Percentiles rank a stretch among this genome's conserved stretches.
These are phyloP conservation scores for Hymenoscyphus fraxineus DNA, from an alignment of 2,329 filamentous ascomycete species.

Conservation along the genomic window DNA sequence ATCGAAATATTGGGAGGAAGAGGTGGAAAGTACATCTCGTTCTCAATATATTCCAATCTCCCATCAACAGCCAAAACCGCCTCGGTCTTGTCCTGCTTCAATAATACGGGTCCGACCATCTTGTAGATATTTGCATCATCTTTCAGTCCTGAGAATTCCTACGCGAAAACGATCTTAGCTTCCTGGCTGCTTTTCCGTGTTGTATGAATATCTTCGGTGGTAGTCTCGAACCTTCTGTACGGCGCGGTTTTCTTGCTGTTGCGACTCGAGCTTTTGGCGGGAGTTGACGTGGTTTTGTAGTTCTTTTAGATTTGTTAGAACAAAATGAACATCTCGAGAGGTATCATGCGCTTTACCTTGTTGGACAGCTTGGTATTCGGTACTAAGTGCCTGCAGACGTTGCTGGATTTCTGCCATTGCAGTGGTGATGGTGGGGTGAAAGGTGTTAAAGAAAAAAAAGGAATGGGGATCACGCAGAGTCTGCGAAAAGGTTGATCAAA, in stretches of 20 bases:
- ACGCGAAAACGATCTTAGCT: slow-evolving; percentile 17
- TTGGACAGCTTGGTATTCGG: slow-evolving; percentile 84
- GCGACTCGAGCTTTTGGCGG: slow-evolving; percentile 87
- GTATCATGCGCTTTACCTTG: slow-evolving; percentile 51
- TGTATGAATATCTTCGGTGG: not conserved
- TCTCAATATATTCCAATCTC: slow-evolving; percentile 84
- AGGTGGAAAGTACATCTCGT: slow-evolving; percentile 71
- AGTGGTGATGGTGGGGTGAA: slow-evolving; percentile 8
- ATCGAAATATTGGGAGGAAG: not conserved
- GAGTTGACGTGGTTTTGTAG: slow-evolving; percentile 72
- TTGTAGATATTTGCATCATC: slow-evolving; percentile 93
- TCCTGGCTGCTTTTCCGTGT: not conserved
- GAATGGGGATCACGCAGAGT: not conserved
- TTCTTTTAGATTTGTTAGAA: slow-evolving; percentile 51
- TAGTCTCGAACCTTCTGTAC: slow-evolving; percentile 67
- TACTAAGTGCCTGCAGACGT: slow-evolving; percentile 75
- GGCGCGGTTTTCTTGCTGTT: slow-evolving; percentile 86
- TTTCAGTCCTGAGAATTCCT: slow-evolving; percentile 79
- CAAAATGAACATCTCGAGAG: not conserved
- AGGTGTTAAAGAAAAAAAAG: not conserved
- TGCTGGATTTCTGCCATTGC: slow-evolving; percentile 71
- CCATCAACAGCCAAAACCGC: slow-evolving; percentile 88
- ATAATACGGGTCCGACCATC: slow-evolving; percentile 81
- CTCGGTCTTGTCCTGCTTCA: slow-evolving; percentile 92
- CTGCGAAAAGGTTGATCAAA: not conserved